Conservation (phyloP, 2,329 filamentous ascomycete species). For the Pyrenophora seminiperda region DNA sequence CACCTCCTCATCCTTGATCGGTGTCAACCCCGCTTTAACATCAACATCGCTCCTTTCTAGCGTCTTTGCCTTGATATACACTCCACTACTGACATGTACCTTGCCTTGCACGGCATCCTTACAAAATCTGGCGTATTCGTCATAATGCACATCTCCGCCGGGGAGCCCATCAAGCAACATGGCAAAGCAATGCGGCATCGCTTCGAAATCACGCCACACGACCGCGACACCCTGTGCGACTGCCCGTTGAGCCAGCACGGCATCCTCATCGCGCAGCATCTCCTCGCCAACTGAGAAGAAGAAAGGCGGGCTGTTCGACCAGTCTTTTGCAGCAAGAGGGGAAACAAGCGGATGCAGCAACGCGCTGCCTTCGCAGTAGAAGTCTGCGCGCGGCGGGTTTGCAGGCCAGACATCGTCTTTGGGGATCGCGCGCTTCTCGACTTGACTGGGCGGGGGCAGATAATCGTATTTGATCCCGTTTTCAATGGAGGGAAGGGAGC, state of each 20-base stretch:
- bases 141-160: conserved; percentile 42
- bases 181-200: conserved; percentile 75
- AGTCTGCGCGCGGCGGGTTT: conserved; percentile 52
- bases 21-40: conserved; percentile 30
- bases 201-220: conserved; percentile 74
- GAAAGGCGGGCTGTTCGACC: conserved; percentile 67
- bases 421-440: conserved; percentile 48
- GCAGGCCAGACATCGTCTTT: conserved; percentile 58
- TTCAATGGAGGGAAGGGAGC: conserved; percentile 63
- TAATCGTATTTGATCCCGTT: conserved; percentile 66
- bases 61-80: conserved; percentile 39
- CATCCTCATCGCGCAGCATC: conserved; percentile 70
- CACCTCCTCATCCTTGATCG: conserved; percentile 42
- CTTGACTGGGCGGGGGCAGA: conserved; percentile 55
- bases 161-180: conserved; percentile 49
- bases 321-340: conserved; percentile 62
- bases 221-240: conserved; percentile 64
- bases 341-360: conserved; percentile 70
- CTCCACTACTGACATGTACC: conserved; percentile 28
- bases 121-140: conserved; percentile 45
- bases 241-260: conserved; percentile 63
- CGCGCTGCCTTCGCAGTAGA: conserved; percentile 54
- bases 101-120: conserved; percentile 34
- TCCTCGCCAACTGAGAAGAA: conserved; percentile 75
- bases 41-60: conserved; percentile 33